Conservation (phyloP, 768 basidiomycete species). For the Gymnopilus dilepis region DNA sequence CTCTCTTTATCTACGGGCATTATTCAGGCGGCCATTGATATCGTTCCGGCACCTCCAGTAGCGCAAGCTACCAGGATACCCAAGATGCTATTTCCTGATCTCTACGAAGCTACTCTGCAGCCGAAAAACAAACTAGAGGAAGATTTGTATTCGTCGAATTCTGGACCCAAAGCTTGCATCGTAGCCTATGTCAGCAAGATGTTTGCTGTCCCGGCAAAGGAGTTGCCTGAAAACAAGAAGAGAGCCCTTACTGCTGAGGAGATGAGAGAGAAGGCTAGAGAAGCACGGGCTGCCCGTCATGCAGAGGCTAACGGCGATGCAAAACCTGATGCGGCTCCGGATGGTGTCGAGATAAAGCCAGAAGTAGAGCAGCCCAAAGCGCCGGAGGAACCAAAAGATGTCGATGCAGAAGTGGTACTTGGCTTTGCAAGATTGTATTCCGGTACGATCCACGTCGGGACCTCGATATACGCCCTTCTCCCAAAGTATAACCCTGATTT, state of each 20-base stretch:
- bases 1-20: slow-evolving; percentile 91
- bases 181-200: slow-evolving; percentile 97
- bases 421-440: slow-evolving; percentile 96
- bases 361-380: slow-evolving; percentile 20
- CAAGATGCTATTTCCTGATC: slow-evolving; percentile 88
- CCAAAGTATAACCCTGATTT: slow-evolving; percentile 83
- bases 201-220: slow-evolving; percentile 86
- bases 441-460: slow-evolving; percentile 74
- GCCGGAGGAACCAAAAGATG: slow-evolving; percentile 29
- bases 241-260: slow-evolving; percentile 81
- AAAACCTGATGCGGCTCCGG: slow-evolving; percentile 7
- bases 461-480: slow-evolving; percentile 72
- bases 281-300: slow-evolving; percentile 47
- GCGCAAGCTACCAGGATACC: slow-evolving; percentile 88
- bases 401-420: slow-evolving; percentile 70
- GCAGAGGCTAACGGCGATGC: slow-evolving; percentile 31
- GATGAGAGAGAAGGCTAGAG: slow-evolving; percentile 69
- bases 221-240: slow-evolving; percentile 87
- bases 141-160: slow-evolving; percentile 78
- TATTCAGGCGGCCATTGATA: slow-evolving; percentile 90
- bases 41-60: slow-evolving; percentile 85
- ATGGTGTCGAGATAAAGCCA: slow-evolving; percentile 22
- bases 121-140: slow-evolving; percentile 85
- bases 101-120: slow-evolving; percentile 58
- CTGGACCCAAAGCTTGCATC: slow-evolving; percentile 59